Base-by-base conservation (phyloP, 768 basidiomycete species). In the Russula vinacea region DNA sequence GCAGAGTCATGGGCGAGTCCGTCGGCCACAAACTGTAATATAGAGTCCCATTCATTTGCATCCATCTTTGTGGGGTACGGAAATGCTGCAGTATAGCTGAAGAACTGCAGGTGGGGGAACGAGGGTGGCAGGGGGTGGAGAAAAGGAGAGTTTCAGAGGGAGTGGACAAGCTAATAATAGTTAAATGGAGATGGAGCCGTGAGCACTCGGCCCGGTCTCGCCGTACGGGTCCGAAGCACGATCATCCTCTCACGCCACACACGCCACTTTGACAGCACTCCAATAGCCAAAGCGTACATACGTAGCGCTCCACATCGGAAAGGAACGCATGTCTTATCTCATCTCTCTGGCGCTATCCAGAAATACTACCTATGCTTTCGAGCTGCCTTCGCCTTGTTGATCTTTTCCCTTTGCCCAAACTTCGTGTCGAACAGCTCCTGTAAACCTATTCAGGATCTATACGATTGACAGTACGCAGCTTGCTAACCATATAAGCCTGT, bases 401-500 rank as follows among this genome's bases (percentile, higher is more conserved):
- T 88, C 75, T 89, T 86, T 75, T 96, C 92, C 59, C 94, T 82
- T 73, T 88, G 84, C 24, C 94, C 96, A 77, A 97, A 97, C 65
- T 88, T 83, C 19, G 92, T 88, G 68, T 93, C 91, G 67, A 94
- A 88, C 63, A 98, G 77, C 74, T 93, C 88, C 87, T 90, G 73
- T 22, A 56, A 11, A n/a, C 22, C 64, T n/a, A 35, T 8, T 71
- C 1, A 74, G 56, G 32, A 47, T 49, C 14, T 7, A 7, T 50
- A 51, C 17, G 8, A 58, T 40, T 22, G 40, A 17, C 16, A 40
- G 7, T 39, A 3, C n/a, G 45, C 19, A 24, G 35, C 37, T 29
- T n/a, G 71, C 86, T 71, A 70, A 93, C 94, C 94, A 98, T 96
- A 60, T 88, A 92, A 1, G 97, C 96, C 52, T 96, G 76, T 33